phyloP scores from a whole-genome alignment of 78 protist genomes.

The Dictyostelium discoideum region DNA sequence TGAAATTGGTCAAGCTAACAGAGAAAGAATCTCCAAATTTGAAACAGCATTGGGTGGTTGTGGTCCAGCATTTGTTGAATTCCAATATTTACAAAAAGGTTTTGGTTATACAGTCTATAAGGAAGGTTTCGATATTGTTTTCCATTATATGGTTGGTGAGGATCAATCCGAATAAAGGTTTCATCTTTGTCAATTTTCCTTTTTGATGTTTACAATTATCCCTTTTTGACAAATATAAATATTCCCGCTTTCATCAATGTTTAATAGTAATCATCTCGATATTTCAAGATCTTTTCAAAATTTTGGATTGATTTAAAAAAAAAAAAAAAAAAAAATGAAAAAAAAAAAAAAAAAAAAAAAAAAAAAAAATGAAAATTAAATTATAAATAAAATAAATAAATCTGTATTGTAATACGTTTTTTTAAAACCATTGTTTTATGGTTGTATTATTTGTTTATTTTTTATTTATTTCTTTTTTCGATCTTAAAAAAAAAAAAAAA shows the following conservation, averaged over 20 bases:
- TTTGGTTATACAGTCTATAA: constrained; percentile 88
- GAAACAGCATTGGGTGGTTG: constrained; percentile 64
- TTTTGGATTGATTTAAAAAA: not conserved
- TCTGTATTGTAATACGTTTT: not conserved
- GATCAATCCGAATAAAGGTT: constrained; percentile 57
- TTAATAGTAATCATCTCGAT: not conserved
- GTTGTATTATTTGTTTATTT: not conserved
- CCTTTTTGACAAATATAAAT: not conserved
- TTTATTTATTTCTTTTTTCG: not conserved
- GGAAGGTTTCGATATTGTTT: constrained; percentile 85
- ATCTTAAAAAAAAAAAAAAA: too few species aligned
- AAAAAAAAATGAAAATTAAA: not conserved
- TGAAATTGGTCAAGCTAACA: constrained; percentile 54
- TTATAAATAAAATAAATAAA: not conserved
- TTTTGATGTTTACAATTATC: not conserved
- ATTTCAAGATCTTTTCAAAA: not conserved
- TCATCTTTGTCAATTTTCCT: not conserved
- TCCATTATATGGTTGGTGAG: constrained; percentile 82
- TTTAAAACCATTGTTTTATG: not conserved
- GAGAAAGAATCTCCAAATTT: constrained; percentile 55
- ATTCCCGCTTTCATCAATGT: not conserved
- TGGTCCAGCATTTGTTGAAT: constrained; percentile 82
- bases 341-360: not conserved
- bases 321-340: not conserved
- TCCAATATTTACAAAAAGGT: constrained; percentile 81